Evolutionary conservation across 768 basidiomycete genomes (phyloP).

Genomic region (Cyclocybe cylindracea): DNA sequence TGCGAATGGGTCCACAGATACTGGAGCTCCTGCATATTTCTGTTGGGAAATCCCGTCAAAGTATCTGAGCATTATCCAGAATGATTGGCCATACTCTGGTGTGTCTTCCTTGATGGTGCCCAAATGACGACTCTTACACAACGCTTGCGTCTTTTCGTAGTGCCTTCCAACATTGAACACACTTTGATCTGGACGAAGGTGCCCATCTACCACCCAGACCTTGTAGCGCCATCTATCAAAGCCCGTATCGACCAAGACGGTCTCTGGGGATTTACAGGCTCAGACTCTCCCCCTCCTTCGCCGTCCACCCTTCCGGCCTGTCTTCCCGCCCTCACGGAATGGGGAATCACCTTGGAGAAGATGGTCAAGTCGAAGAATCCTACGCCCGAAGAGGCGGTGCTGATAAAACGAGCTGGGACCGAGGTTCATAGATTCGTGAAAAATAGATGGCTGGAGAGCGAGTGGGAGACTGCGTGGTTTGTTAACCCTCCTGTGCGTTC

Average conservation of each 20-base stretch:
- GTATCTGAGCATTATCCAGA: conserved; percentile 70
- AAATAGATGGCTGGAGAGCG: conserved; percentile 63
- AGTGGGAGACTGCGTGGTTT: conserved; percentile 94
- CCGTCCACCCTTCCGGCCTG: conserved; percentile 59
- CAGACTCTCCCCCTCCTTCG: conserved; percentile 50
- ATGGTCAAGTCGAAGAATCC: conserved; percentile 54
- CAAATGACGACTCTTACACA: neutral
- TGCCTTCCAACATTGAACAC: conserved; percentile 75
- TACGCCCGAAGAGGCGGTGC: conserved; percentile 51
- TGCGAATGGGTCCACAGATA: conserved; percentile 26
- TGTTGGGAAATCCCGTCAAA: conserved; percentile 58
- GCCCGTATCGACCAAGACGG: conserved; percentile 73
- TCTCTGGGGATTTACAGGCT: conserved; percentile 81
- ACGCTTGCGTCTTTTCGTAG: conserved; percentile 26
- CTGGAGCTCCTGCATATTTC: conserved; percentile 58
- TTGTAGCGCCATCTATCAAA: conserved; percentile 52
- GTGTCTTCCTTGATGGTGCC: conserved; percentile 11
- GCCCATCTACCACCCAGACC: conserved; percentile 64
- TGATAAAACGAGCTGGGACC: conserved; percentile 50
- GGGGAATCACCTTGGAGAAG: conserved; percentile 66
- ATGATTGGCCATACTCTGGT: conserved; percentile 92
- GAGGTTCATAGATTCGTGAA: conserved; percentile 67
- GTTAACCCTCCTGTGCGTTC: conserved; percentile 80
- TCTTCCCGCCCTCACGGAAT: conserved; percentile 66
- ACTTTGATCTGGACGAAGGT: conserved; percentile 76